Base-by-base conservation (phyloP, 2,329 filamentous ascomycete genomes). In the Aspergillus spinulosporus region DNA sequence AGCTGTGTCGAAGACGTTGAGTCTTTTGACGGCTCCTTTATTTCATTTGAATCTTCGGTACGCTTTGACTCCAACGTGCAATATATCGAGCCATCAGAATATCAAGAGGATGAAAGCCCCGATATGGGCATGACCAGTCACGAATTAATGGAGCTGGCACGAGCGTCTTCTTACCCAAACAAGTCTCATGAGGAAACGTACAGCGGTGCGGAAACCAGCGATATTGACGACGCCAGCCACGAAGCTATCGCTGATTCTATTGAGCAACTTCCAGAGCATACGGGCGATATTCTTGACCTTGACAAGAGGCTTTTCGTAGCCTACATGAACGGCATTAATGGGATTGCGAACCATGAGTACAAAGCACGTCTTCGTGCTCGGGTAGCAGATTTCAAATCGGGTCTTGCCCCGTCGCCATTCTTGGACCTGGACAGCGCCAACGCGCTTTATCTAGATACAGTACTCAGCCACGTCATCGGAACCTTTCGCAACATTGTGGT, bases 251-350 rank as follows among this genome's bases (percentile, higher is more conserved):
- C 58, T 12, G 62, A 61, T 26, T 54, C 53, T n/a, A 59, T 63
- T 26, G 62, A 57, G 26, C 63, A 66, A 42, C 50, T 64, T 43
- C 67, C 69, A 11, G 72, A 76, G 43, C 70, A 74, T 56, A 62
- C 71, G 5, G 64, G 62, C 29, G 74, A 77, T 52, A 64, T 67
- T 34, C 55, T 76, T 14, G 73, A 75, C 28, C 59, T 75, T 21
- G 74, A 77, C 54, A 71, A 70, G 43, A 65, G 67, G 29, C 62
- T 75, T 4, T 75, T 77, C 50, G 61, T 70, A 26, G 74, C 74
- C 8, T 75, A 74, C 59, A 72, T 77, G 62, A 76, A 76, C 48
- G 74, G 73, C 12, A 72, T 77, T n/a, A 70, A 71, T 37, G 73
- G 69, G 2, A 68, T 73, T 36, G 58, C 66, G 12, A 64, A 69